A percentile compares a stretch with the other conserved stretches of the same genome.
Conservation (phyloP, 176 grass and related monocot genomes). For the Hsuehochloa calcarea region DNA sequence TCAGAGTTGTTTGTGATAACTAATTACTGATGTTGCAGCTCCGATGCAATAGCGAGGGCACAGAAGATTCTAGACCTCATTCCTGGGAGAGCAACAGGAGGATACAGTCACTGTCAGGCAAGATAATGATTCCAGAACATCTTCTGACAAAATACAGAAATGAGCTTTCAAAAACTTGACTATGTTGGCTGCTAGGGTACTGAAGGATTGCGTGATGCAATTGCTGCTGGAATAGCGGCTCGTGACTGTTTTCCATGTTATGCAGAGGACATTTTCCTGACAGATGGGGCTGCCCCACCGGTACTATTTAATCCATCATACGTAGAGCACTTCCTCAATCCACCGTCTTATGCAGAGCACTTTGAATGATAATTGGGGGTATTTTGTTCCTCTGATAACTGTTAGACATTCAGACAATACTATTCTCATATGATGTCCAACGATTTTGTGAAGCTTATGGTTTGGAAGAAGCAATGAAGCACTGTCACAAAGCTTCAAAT, state of each 20-base stretch:
- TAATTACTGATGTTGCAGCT: constrained; percentile 32
- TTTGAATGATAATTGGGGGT: not conserved
- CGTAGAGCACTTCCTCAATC: not conserved
- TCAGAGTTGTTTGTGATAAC: not conserved
- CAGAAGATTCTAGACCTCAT: constrained; percentile 53
- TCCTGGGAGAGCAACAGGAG: constrained; percentile 64
- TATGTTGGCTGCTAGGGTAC: constrained; percentile 42
- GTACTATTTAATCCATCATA: constrained; percentile 38
- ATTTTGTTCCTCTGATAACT: not conserved
- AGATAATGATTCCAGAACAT: constrained; percentile 15
- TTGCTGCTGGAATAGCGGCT: constrained; percentile 55
- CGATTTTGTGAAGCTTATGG: not conserved
- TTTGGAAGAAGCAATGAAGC: not conserved
- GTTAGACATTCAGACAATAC: not conserved
- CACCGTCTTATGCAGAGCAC: not conserved
- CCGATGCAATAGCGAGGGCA: constrained; percentile 56
- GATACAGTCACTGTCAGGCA: constrained; percentile 78
- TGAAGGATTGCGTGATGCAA: constrained; percentile 55
- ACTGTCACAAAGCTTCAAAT: not conserved
- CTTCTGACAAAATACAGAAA: constrained; percentile 2
- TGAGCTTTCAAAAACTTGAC: constrained; percentile 16
- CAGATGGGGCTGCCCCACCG: constrained; percentile 58
- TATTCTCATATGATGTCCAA: not conserved
- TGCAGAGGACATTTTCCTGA: constrained; percentile 75
- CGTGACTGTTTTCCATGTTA: constrained; percentile 62